Evolutionary conservation across 129 eudicot genomes (phyloP).

Genomic region (Heracleum sosnowskyi): DNA sequence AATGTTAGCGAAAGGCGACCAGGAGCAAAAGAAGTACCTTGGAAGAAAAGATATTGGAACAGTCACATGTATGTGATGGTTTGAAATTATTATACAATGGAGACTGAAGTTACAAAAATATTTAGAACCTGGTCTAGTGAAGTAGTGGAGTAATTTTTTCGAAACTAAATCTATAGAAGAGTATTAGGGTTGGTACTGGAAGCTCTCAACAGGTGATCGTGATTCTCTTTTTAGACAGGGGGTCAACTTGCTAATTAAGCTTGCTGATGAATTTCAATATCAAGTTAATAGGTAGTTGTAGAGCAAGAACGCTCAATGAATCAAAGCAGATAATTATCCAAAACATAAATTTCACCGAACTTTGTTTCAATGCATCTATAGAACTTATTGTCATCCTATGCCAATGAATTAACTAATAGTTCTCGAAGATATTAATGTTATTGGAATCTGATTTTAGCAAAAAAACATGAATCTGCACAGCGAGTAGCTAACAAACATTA

Average conservation of each 20-base stretch:
- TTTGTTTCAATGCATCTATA: conserved; percentile 58
- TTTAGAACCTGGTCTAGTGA: conserved; percentile 62
- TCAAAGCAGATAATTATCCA: no score
- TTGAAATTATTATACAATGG: conserved; percentile 41
- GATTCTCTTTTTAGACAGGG: conserved; percentile 45
- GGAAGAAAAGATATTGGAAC: no score
- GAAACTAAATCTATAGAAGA: conserved; percentile 43
- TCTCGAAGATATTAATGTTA: conserved; percentile 60
- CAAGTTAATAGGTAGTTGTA: conserved; percentile 62
- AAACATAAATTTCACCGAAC: conserved; percentile 31
- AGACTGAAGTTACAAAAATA: no score
- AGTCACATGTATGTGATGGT: conserved; percentile 50
- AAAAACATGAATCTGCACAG: no score
- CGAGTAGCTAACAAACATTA: no score
- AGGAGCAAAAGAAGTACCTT: no score
- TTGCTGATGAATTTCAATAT: conserved; percentile 57
- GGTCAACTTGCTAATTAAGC: conserved; percentile 67
- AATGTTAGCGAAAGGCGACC: no score
- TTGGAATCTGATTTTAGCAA: conserved; percentile 22
- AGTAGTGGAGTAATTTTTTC: conserved; percentile 48
- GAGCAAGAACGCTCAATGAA: conserved; percentile 54
- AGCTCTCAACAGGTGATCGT: neutral
- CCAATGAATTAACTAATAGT: conserved; percentile 48
- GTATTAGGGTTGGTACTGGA: conserved; percentile 49
- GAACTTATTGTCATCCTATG: conserved; percentile 86